A percentile compares a stretch with the other conserved stretches of the same genome.
Evolutionary conservation across 306 rosid species (phyloP).

Genomic region (Trifolium pratense): DNA sequence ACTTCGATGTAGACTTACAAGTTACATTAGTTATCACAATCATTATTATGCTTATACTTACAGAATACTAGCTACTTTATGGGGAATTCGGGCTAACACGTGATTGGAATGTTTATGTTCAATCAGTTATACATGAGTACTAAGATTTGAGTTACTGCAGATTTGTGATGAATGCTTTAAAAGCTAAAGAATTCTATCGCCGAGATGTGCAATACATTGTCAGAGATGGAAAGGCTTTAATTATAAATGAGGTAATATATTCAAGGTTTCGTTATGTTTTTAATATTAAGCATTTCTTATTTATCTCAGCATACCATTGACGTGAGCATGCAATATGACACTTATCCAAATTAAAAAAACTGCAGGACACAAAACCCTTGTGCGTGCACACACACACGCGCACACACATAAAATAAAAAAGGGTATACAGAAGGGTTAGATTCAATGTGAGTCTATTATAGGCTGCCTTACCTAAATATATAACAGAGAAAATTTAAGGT

Average conservation of each 20-base stretch:
- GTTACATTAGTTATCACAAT: conserved; percentile 22
- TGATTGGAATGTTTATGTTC: conserved; percentile 25
- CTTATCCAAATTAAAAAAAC: neutral
- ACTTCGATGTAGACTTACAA: conserved; percentile 19
- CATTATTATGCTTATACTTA: conserved; percentile 2
- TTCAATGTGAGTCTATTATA: neutral
- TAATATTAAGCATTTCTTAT: conserved; percentile 6
- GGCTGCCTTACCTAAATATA: too few species aligned
- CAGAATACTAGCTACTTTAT: conserved; percentile 25
- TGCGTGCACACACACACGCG: too few species aligned
- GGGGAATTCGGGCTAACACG: conserved; percentile 27
- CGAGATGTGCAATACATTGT: conserved; percentile 92
- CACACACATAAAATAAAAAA: neutral
- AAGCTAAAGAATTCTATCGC: conserved; percentile 95
- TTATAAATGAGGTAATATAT: conserved; percentile 83
- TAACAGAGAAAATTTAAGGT: too few species aligned
- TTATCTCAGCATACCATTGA: conserved; percentile 3
- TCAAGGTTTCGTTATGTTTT: conserved; percentile 37
- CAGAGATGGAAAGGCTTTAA: conserved; percentile 93
- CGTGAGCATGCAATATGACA: neutral
- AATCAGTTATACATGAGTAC: conserved; percentile 25
- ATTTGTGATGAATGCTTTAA: conserved; percentile 93
- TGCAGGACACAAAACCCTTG: neutral
- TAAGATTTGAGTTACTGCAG: conserved; percentile 60
- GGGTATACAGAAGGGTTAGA: neutral